Base-by-base conservation (phyloP, 495 filamentous ascomycete genomes). In the Penicillium coprophilum region DNA sequence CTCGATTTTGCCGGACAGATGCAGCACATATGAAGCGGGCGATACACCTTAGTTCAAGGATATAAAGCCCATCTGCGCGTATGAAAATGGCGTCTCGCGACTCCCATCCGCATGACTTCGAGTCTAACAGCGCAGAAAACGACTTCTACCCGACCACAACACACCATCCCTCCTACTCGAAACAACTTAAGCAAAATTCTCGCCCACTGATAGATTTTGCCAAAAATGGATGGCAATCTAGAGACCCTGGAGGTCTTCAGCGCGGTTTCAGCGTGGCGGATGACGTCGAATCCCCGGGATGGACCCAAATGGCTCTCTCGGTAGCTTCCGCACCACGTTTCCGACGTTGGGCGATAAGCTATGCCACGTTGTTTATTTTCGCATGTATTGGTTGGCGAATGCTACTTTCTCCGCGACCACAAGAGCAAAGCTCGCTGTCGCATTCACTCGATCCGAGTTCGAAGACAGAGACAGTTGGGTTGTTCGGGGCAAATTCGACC, bases 401-500 rank as follows among this genome's bases (percentile, higher is more conserved):
- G 24, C 64, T 73, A 44, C 39, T 78, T n/a, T 70, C 68, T 20
- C 77, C 79, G 3, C 61, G 57, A 39, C 67, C 77, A 36, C 53
- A 72, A 46, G 79, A 80, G 49, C 64, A 74, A 13, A 58, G 56
- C 15, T 57, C 56, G 4, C 56, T 83, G 38, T 49, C 71, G 6
- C 58, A 57, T 20, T 66, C 74, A 11, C 62, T 82, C 34, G 71
- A 78, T 49, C 66, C 65, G 24, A 48, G 65, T 10, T 58, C 68
- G 4, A 71, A 75, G 60, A 55, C 62, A 8, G 57, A 53, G 6
- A 61, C 57, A 2, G 68, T 69, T 9, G 77, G 75, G 2, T 76
- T 71, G 65, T 84, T 74, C 59, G 82, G 82, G 0, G 50, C 64
- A 3, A 85, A 83, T 58, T 59, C 74, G 34, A 44, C 74, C 54